Conservation (phyloP, 306 rosid species). For the Inga laurina region DNA sequence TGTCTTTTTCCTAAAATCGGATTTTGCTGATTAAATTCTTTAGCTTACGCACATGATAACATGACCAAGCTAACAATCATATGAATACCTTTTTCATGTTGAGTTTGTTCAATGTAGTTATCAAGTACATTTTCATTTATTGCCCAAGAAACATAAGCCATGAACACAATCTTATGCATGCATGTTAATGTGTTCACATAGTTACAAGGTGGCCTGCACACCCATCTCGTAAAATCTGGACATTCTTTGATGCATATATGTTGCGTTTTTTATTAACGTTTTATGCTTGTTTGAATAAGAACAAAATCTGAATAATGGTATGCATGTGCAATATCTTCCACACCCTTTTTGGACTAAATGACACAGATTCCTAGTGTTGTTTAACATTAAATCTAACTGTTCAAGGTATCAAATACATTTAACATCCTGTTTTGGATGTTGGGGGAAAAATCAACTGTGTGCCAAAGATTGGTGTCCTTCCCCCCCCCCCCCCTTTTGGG, state of each 20-base stretch:
- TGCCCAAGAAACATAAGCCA: not conserved
- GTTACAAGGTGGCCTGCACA: conserved; percentile 2
- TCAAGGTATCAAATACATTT: not conserved
- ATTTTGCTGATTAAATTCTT: conserved; percentile 20
- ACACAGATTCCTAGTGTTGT: not conserved
- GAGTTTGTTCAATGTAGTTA: not conserved
- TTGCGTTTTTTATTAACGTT: not conserved
- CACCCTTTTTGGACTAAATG: not conserved
- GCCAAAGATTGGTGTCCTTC: not conserved
- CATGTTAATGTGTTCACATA: not conserved
- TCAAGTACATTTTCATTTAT: conserved; percentile 15
- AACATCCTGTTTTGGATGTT: not conserved
- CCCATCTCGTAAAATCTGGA: not conserved
- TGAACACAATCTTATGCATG: not conserved
- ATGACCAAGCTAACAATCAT: conserved; percentile 18
- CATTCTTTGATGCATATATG: not conserved
- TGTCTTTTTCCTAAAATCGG: not conserved
- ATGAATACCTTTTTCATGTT: not conserved
- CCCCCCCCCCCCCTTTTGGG: too few relatives aligned
- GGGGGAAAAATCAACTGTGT: not conserved
- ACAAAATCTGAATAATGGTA: not conserved
- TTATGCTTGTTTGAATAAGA: not conserved
- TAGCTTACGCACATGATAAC: conserved; percentile 2
- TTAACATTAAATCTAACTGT: not conserved
- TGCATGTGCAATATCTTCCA: not conserved